Base-by-base conservation (phyloP, 805 yeast species). In the Teunomyces panamensis region DNA sequence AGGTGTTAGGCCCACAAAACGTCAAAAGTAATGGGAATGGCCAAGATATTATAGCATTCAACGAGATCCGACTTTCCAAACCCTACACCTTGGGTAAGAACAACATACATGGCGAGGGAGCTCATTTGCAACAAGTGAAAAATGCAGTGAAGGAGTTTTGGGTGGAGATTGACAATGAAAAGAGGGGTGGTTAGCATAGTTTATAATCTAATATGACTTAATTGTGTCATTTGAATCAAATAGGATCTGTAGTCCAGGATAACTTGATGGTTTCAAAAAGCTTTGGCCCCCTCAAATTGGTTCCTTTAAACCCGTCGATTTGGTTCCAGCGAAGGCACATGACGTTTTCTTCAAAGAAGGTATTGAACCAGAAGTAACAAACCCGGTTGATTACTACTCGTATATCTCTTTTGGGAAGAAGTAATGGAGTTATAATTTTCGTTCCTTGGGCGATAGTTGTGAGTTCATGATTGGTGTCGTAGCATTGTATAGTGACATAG, bases 231-330 rank as follows among this genome's bases (percentile, higher is more conserved):
- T 11, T 28, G 6, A 8, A 41, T 16, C 9, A 16, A 29, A 13
- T 24, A 37, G 30, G 14, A 7, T 9, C 14, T 7, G 34, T 13
- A 11, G 41, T 26, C 41, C 41, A 37, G 6, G 41, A 26, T 9
- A 37, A 8, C 28, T 24, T 37, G 11, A 37, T 24, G 27, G 41
- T 37, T 20, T 37, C 41, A 55, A 86, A 84, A 9, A 77, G 54
- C 50, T 71, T 69, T 3, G 68, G 47, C 0, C 90, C 90, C 52
- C 75, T 77, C 41, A 69, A 69, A n/a, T 59, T 56, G 1, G 82
- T 74, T 1, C 94, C 95, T 52, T 76, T 75, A 48, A 73, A 74
- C 0, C 96, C 95, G 63, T 87, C 95, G 55, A 85, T 67, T 0
- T 78, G 74, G 2, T 70, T 68, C 72, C 71, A 65, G 3, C 20